phyloP scores from a whole-genome alignment of 2,329 filamentous ascomycete species.

The Byssothecium circinans region DNA sequence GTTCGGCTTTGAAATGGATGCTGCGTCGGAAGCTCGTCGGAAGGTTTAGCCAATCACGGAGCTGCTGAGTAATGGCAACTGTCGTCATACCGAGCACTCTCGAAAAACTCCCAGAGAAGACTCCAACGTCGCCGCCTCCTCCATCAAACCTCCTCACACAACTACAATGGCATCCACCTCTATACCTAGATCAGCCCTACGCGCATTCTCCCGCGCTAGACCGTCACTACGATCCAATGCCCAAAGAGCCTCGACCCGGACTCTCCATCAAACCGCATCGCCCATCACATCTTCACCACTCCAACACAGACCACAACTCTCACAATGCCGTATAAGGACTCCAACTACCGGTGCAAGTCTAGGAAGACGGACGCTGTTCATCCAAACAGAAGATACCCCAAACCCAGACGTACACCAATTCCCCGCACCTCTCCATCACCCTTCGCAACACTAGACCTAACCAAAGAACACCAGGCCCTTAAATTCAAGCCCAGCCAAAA shows the following conservation, averaged over 20 bases:
- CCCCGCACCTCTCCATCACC: no score
- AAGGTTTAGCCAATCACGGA: neutral
- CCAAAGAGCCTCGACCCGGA: slow-evolving; percentile 36
- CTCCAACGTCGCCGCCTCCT: neutral
- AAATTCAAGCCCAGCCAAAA: slow-evolving; percentile 94
- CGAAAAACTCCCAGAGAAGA: no score
- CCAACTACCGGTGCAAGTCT: slow-evolving; percentile 14
- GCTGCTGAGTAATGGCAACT: neutral
- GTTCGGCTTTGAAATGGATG: no score
- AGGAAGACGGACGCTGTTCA: slow-evolving; percentile 78
- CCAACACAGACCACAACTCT: slow-evolving; percentile 34
- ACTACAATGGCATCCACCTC: slow-evolving; percentile 31
- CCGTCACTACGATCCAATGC: slow-evolving; percentile 24
- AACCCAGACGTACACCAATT: slow-evolving; percentile 82
- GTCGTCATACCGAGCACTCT: neutral
- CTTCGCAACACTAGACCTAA: neutral
- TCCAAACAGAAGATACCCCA: slow-evolving; percentile 92
- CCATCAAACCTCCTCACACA: neutral
- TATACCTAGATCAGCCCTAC: slow-evolving; percentile 32
- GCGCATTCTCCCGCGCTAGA: slow-evolving; percentile 29
- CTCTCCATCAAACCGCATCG: slow-evolving; percentile 38
- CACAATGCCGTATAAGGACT: slow-evolving; percentile 25
- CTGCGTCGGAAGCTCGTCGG: neutral
- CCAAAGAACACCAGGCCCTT: slow-evolving; percentile 56
- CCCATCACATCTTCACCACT: slow-evolving; percentile 36